These are phyloP conservation scores for Paragyromitra xinjiangensis DNA, from an alignment of 495 filamentous ascomycete genomes.

Conservation along the genomic window DNA sequence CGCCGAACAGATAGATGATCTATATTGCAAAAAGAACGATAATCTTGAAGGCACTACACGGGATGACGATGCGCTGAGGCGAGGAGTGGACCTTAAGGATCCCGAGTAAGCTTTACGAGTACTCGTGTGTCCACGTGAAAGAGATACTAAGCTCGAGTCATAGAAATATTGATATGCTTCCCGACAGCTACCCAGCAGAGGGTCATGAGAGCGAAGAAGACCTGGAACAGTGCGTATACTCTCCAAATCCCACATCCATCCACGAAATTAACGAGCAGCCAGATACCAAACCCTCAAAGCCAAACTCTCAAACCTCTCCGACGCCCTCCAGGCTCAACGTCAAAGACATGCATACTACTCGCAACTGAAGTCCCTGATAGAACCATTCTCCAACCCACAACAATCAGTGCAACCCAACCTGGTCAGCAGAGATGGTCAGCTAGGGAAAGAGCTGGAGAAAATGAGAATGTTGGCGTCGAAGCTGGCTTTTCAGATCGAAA, in stretches of 20 bases:
- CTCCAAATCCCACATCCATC: neutral
- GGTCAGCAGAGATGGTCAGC: slow-evolving; percentile 74
- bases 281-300: slow-evolving; percentile 55
- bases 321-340: slow-evolving; percentile 48
- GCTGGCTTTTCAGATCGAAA: slow-evolving; percentile 64
- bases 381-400: slow-evolving; percentile 60
- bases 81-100: slow-evolving; percentile 59
- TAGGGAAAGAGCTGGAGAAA: slow-evolving; percentile 75
- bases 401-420: slow-evolving; percentile 78
- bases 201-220: slow-evolving; percentile 46
- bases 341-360: slow-evolving; percentile 53
- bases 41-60: slow-evolving; percentile 60
- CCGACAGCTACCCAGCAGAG: slow-evolving; percentile 42
- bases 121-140: neutral
- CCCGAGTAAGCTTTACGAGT: slow-evolving; percentile 37
- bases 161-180: slow-evolving; percentile 54
- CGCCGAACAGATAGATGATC: slow-evolving; percentile 78
- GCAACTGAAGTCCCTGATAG: slow-evolving; percentile 58
- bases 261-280: slow-evolving; percentile 13
- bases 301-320: slow-evolving; percentile 36
- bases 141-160: neutral
- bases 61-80: slow-evolving; percentile 59
- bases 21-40: slow-evolving; percentile 70
- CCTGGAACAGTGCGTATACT: slow-evolving; percentile 33
- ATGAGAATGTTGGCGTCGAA: slow-evolving; percentile 79